Evolutionary conservation across 768 basidiomycete genomes (phyloP).

Genomic region (Collybiopsis confluens): DNA sequence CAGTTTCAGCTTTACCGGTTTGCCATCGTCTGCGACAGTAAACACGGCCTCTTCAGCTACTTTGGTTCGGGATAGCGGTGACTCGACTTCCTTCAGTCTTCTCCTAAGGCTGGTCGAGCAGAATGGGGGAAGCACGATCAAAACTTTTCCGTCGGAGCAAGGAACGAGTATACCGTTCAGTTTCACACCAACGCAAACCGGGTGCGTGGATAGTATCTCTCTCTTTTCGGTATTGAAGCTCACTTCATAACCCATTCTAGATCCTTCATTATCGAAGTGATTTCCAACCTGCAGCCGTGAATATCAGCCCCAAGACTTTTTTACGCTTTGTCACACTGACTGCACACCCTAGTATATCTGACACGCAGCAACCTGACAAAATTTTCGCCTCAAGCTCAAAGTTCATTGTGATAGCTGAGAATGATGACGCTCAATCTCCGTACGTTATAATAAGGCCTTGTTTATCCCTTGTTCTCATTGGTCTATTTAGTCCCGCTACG

Average conservation of each 20-base stretch:
- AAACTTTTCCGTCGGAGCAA: neutral
- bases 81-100: conserved; percentile 4
- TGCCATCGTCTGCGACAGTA: neutral
- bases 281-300: conserved; percentile 2
- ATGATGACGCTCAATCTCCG: neutral
- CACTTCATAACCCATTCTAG: neutral
- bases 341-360: neutral
- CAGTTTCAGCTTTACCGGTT: conserved; percentile 1
- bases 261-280: conserved; percentile 2
- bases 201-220: neutral
- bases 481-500: neutral
- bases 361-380: neutral
- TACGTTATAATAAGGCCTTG: too few species aligned
- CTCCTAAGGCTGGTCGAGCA: neutral
- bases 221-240: too few species aligned
- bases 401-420: neutral
- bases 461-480: too few species aligned
- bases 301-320: neutral
- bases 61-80: neutral
- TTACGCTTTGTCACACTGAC: neutral
- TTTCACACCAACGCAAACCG: neutral
- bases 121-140: neutral
- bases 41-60: conserved; percentile 1
- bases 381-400: conserved; percentile 1
- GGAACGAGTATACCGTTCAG: neutral